Base-by-base conservation (phyloP, 495 filamentous ascomycete species). In the Neurospora africana region DNA sequence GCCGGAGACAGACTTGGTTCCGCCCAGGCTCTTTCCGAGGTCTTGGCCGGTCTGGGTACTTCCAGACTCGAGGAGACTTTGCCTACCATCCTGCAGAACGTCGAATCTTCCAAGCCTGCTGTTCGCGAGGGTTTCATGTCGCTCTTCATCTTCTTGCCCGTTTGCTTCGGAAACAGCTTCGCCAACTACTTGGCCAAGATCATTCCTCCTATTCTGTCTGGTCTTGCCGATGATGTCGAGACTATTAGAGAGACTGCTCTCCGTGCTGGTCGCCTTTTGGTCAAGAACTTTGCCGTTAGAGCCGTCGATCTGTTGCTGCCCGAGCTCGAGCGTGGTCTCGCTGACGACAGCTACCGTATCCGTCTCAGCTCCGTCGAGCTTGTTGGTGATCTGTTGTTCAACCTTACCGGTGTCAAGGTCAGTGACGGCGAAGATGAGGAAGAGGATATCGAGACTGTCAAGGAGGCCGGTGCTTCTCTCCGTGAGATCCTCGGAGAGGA, bases 91-190 rank as follows among this genome's bases (percentile, higher is more conserved):
- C 82, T 99, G 35, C 95, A 99, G 78, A 99, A 99, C 75, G 94
- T 96, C 69, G 89, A 92, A 74, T 98, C 95, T 77, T 87, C 92
- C 69, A 98, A 97, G 80, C 81, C 95, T 23, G 86, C 93, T 74
- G 92, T 98, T 72, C 90, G 95, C 73, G 95, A 99, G 85, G 95
- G 95, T 41, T 99, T 98, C 86, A 99, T 99, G 95, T 97, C 95
- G 36, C 87, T 99, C 47, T 99, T 99, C 83, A 98, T 99, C 75
- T 99, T 97, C 86, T 89, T 99, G 82, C 95, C 95, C 21, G 96
- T 96, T 71, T 99, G 95, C 82, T 99, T 99, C 79, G 95, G 95
- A 75, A 98, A 98, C 85, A 97, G 94, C 83, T 99, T 99, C 79
- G 92, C 95, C 73, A 91, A 92, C 77, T 99, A 99, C 78, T 91